Evolutionary conservation across 352 stramenopile species (phyloP).

Genomic region (Globisporangium paroecandrum): DNA sequence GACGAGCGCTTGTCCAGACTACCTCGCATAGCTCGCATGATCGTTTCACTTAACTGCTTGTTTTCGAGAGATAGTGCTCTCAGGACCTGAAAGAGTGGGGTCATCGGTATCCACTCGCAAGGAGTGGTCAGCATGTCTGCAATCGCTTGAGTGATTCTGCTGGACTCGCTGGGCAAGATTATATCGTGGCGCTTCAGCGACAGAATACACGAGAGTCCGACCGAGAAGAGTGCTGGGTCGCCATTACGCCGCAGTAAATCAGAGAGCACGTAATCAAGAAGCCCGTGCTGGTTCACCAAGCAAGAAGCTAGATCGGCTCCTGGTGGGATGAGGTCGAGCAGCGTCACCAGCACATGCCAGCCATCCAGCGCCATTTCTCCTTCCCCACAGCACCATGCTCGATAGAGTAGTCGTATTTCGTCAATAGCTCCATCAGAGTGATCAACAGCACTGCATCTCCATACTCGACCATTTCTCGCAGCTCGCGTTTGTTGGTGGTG

Average conservation of each 20-base stretch:
- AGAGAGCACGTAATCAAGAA: not conserved
- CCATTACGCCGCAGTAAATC: not conserved
- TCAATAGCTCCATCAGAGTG: not conserved
- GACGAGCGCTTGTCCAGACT: not conserved
- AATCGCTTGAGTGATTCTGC: not conserved
- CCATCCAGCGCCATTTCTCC: not conserved
- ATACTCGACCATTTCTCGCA: not conserved
- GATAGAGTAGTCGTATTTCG: not conserved
- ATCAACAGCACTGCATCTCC: not conserved
- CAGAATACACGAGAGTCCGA: not conserved
- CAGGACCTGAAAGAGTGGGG: not conserved
- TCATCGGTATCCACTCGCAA: not conserved
- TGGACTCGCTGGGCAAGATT: not conserved
- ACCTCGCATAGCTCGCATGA: not conserved
- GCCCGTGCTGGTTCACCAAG: not conserved
- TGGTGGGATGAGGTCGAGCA: not conserved
- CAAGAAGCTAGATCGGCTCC: not conserved
- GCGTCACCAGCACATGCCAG: not conserved
- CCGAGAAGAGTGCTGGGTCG: not conserved
- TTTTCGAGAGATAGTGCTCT: not conserved
- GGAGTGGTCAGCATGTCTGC: not conserved
- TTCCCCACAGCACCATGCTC: not conserved
- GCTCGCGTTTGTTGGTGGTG: not conserved
- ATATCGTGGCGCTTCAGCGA: not conserved
- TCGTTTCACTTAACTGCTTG: not conserved